These are phyloP conservation scores for Epichloe amarillans DNA, from an alignment of 2,329 filamentous ascomycete genomes.

Conservation along the genomic window DNA sequence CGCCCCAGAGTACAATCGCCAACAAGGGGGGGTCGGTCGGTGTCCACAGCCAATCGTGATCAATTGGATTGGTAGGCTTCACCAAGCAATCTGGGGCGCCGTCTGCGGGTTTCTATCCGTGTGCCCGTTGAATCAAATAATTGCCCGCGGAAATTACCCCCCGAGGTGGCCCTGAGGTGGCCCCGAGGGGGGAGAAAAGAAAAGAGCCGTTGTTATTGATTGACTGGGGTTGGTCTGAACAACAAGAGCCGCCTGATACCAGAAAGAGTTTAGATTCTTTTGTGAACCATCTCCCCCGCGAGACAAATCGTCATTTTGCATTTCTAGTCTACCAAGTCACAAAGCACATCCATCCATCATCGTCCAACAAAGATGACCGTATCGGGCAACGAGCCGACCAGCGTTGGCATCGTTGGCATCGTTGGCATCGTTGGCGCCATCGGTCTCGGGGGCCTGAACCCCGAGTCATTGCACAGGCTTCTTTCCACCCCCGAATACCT, in stretches of 20 bases:
- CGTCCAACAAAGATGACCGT: neutral
- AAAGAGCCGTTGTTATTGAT: too few relatives aligned
- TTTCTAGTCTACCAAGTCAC: neutral
- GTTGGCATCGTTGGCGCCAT: too few relatives aligned
- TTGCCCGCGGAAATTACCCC: too few relatives aligned
- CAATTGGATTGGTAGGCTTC: too few relatives aligned
- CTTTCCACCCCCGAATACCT: neutral
- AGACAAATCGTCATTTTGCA: neutral
- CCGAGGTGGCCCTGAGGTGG: too few relatives aligned
- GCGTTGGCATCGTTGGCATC: constrained; percentile 3
- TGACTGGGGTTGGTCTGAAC: too few relatives aligned
- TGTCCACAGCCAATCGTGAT: too few relatives aligned
- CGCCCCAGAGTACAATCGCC: neutral
- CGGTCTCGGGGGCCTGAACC: neutral
- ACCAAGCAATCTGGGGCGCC: neutral
- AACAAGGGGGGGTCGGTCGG: neutral
- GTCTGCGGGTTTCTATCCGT: neutral
- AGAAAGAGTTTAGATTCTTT: neutral
- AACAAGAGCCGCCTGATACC: neutral
- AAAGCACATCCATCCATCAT: neutral
- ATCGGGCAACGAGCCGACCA: neutral
- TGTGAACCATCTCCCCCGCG: neutral
- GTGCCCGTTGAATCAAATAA: too few relatives aligned
- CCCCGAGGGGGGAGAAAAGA: too few relatives aligned
- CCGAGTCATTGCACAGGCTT: neutral